Percentiles rank a stretch among this genome's conserved stretches.
phyloP scores from a whole-genome alignment of 352 stramenopile species.

The Aphanomyces euteiches region DNA sequence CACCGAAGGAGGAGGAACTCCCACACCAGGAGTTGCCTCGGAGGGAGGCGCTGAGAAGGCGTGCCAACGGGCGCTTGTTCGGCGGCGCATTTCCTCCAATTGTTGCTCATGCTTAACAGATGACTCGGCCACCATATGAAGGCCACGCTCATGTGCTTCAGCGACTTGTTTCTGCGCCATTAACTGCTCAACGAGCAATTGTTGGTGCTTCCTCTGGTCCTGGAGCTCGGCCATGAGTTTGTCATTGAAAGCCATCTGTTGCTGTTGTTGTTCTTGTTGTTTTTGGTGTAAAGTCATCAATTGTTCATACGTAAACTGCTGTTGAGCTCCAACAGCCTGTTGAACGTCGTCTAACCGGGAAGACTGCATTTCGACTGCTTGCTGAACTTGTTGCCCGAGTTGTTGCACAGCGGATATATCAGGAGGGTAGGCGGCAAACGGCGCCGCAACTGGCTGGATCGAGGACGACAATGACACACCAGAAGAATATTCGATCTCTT shows the following conservation, averaged over 20 bases:
- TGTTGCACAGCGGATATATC: conserved; percentile 1
- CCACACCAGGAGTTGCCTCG: not conserved
- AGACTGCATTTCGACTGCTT: not conserved
- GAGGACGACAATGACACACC: not conserved
- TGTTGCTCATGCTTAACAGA: no score
- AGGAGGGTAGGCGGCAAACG: not conserved
- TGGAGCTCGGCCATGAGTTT: not conserved
- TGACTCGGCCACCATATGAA: no score
- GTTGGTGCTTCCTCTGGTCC: not conserved
- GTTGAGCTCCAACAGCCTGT: not conserved
- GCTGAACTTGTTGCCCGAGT: conserved; percentile 8
- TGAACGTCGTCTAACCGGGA: not conserved
- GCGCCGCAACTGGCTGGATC: not conserved
- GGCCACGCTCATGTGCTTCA: no score
- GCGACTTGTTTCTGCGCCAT: not conserved
- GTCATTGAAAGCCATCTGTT: not conserved
- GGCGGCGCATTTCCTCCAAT: not conserved
- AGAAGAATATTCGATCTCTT: not conserved
- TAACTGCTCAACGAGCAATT: not conserved
- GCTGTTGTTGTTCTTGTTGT: not conserved
- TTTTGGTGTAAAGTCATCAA: not conserved
- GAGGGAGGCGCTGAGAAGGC: not conserved
- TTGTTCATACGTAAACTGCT: conserved; percentile 4
- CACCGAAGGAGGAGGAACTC: no score
- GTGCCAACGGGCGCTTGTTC: not conserved